phyloP scores from a whole-genome alignment of 768 basidiomycete genomes.

The Russula olivacea region DNA sequence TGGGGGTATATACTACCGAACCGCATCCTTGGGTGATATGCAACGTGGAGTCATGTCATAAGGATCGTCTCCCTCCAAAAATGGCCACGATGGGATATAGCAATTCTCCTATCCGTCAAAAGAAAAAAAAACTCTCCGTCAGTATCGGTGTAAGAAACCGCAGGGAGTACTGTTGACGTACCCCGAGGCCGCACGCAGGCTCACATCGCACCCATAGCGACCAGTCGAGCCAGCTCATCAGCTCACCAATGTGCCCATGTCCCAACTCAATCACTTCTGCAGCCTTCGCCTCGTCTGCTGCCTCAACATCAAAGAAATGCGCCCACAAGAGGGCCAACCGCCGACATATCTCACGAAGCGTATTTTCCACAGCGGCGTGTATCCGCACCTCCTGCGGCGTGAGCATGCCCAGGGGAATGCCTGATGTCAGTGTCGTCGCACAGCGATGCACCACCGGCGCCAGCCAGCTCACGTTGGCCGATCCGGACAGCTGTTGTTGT shows the following conservation, averaged over 20 bases:
- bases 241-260: slow-evolving; percentile 6
- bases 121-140: background rate
- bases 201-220: slow-evolving; percentile 24
- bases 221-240: slow-evolving; percentile 28
- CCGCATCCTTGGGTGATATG: background rate
- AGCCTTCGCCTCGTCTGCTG: background rate
- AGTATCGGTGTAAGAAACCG: background rate
- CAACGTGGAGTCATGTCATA: slow-evolving; percentile 23
- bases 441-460: slow-evolving; percentile 21
- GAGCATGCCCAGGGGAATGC: slow-evolving; percentile 10
- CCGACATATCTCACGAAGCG: slow-evolving; percentile 25
- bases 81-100: slow-evolving; percentile 25
- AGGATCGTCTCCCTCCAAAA: slow-evolving; percentile 1
- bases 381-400: slow-evolving; percentile 23
- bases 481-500: background rate
- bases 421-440: slow-evolving; percentile 20
- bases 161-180: slow-evolving; percentile 2
- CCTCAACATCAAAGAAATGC: slow-evolving; percentile 25
- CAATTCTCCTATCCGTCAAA: slow-evolving; percentile 16
- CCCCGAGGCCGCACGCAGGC: slow-evolving; percentile 18
- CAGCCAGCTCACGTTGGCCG: slow-evolving; percentile 16
- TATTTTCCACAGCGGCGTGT: slow-evolving; percentile 16
- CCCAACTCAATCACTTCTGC: background rate
- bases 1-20: background rate
- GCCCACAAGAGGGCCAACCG: slow-evolving; percentile 20